Percentiles rank a stretch among this genome's conserved stretches.
These are phyloP conservation scores for Kwoniella shandongensis DNA, from an alignment of 768 basidiomycete species.

Conservation along the genomic window DNA sequence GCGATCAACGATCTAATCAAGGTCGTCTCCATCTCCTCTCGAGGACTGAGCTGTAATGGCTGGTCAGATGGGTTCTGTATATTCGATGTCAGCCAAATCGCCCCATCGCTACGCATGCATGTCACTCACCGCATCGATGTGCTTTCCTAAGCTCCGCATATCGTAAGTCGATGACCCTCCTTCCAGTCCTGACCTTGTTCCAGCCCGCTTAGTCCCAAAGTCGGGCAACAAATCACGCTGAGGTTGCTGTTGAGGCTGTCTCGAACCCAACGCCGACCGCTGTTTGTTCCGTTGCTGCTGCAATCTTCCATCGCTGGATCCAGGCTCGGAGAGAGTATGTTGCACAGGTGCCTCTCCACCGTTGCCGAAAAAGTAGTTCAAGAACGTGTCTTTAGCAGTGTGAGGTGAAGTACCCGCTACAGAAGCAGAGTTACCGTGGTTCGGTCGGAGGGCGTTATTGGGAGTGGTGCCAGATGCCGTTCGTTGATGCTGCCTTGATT, in stretches of 20 bases:
- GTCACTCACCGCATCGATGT: slow-evolving; percentile 90
- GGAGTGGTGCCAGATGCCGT: slow-evolving; percentile 25
- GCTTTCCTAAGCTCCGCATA: slow-evolving; percentile 97
- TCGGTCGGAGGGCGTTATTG: slow-evolving; percentile 12
- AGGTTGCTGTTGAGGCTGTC: not conserved
- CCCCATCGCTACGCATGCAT: not conserved
- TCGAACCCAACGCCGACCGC: slow-evolving; percentile 54
- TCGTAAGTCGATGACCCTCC: slow-evolving; percentile 77
- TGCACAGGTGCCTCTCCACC: slow-evolving; percentile 33
- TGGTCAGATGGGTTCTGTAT: slow-evolving; percentile 61
- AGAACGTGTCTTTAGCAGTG: slow-evolving; percentile 82
- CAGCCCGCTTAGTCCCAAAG: slow-evolving; percentile 28
- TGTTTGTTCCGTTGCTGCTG: slow-evolving; percentile 8
- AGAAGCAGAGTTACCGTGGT: slow-evolving; percentile 12
- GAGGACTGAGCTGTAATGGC: slow-evolving; percentile 65
- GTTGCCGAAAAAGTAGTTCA: slow-evolving; percentile 96
- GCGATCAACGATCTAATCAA: slow-evolving; percentile 92
- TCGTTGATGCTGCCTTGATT: slow-evolving; percentile 43
- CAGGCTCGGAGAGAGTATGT: slow-evolving; percentile 16
- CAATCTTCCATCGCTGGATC: slow-evolving; percentile 9
- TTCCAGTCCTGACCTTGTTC: slow-evolving; percentile 36
- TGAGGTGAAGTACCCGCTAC: slow-evolving; percentile 42
- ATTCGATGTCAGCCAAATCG: slow-evolving; percentile 5
- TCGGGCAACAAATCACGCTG: slow-evolving; percentile 49
- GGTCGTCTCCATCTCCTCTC: slow-evolving; percentile 95